These are phyloP conservation scores for Hericium rajendrae DNA, from an alignment of 768 basidiomycete genomes.

Conservation along the genomic window DNA sequence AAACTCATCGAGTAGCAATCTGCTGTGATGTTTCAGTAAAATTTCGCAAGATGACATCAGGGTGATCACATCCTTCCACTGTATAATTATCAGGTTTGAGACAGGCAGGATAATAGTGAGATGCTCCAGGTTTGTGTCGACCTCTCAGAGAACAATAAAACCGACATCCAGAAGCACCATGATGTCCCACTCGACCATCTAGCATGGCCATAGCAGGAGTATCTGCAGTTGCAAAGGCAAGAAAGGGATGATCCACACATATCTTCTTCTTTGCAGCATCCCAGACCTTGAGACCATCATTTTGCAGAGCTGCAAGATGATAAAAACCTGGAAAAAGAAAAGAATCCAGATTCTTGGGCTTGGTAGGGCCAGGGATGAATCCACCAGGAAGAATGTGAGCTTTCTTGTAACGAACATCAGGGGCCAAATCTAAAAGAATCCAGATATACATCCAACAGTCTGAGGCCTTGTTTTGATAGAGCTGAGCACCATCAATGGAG, in stretches of 20 bases:
- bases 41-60: neutral
- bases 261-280: constrained; percentile 9
- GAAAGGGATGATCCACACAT: constrained; percentile 7
- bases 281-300: constrained; percentile 18
- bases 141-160: constrained; percentile 23
- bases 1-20: neutral
- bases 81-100: neutral
- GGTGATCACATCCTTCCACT: neutral
- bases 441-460: constrained; percentile 28
- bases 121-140: constrained; percentile 19
- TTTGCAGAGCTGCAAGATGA: constrained; percentile 24
- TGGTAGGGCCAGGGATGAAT: constrained; percentile 25
- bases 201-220: constrained; percentile 23
- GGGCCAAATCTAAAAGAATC: constrained; percentile 26
- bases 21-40: neutral
- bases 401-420: constrained; percentile 22
- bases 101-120: constrained; percentile 24
- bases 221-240: constrained; percentile 21
- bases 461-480: constrained; percentile 27
- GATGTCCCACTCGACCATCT: constrained; percentile 27
- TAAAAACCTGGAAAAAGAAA: constrained; percentile 24
- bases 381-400: constrained; percentile 22
- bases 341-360: constrained; percentile 23
- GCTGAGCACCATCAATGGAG: constrained; percentile 32
- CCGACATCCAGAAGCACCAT: constrained; percentile 17